Conservation (phyloP, 208 protist genomes). For the Herpetomonas samuelpessoai region DNA sequence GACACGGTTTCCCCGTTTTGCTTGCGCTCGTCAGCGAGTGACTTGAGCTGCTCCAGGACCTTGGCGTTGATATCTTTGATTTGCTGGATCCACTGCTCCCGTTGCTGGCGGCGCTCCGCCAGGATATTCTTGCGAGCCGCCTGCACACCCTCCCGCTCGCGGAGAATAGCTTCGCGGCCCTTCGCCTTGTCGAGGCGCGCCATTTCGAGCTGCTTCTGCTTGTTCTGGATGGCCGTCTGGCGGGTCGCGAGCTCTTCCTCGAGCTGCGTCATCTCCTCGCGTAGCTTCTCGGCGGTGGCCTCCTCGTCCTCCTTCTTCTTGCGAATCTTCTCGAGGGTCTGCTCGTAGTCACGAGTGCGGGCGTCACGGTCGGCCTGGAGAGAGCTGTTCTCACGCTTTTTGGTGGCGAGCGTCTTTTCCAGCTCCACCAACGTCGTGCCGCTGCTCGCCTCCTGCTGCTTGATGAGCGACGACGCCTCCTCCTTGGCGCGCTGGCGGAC, state of each 20-base stretch:
- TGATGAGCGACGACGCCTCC: constrained; percentile 70
- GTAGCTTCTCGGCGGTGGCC: constrained; percentile 46
- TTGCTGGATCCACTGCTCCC: constrained; percentile 88
- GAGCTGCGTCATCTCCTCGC: constrained; percentile 75
- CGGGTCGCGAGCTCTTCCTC: constrained; percentile 79
- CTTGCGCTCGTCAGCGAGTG: constrained; percentile 70
- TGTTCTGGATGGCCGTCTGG: constrained; percentile 64
- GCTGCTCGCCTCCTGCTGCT: constrained; percentile 72
- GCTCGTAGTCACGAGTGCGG: constrained; percentile 79
- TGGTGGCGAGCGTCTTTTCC: constrained; percentile 69
- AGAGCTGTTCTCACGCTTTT: constrained; percentile 76
- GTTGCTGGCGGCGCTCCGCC: constrained; percentile 70
- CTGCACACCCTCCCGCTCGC: constrained; percentile 69
- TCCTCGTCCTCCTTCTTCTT: constrained; percentile 90
- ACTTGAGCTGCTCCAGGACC: constrained; percentile 69
- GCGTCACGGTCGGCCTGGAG: constrained; percentile 78
- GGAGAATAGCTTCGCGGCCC: constrained; percentile 76
- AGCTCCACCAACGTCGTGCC: constrained; percentile 75
- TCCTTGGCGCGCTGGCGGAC: constrained; percentile 71
- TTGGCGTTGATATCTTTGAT: constrained; percentile 89
- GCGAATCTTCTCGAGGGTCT: constrained; percentile 85
- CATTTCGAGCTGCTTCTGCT: constrained; percentile 89
- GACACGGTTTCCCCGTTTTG: constrained; percentile 64
- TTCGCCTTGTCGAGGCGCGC: constrained; percentile 83
- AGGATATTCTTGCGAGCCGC: constrained; percentile 69